Conservation (phyloP, 345 rosid genomes). For the Salix caprea region DNA sequence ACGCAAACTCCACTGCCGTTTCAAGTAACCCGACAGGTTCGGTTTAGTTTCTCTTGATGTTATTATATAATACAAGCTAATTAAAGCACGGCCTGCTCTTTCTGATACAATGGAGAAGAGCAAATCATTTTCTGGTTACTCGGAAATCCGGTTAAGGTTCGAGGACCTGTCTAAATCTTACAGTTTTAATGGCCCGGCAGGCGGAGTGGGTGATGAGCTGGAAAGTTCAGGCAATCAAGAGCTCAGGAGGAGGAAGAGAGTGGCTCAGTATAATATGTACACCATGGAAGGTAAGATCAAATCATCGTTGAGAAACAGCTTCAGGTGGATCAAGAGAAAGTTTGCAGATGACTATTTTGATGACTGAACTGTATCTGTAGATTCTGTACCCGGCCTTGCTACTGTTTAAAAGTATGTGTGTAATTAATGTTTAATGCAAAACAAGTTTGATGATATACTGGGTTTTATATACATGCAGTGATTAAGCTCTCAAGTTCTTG, state of each 20-base stretch:
- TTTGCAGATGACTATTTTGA: slow-evolving; percentile 26
- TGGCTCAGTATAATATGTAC: slow-evolving; percentile 55
- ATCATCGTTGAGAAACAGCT: slow-evolving; percentile 47
- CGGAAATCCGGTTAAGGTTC: slow-evolving; percentile 26
- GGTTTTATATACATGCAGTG: neutral
- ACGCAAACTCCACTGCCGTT: slow-evolving; percentile 14
- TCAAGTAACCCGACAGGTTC: neutral
- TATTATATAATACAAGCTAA: neutral
- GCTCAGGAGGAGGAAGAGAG: slow-evolving; percentile 52
- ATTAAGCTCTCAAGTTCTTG: neutral
- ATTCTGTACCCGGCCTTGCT: neutral
- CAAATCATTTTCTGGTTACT: slow-evolving; percentile 44
- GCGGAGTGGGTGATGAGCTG: slow-evolving; percentile 1
- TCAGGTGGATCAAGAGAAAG: slow-evolving; percentile 71
- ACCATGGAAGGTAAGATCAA: slow-evolving; percentile 55
- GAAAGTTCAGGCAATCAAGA: slow-evolving; percentile 41
- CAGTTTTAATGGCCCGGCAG: slow-evolving; percentile 48
- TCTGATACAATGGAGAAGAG: slow-evolving; percentile 49
- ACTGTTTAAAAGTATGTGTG: neutral
- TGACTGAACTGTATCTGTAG: neutral
- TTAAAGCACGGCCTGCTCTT: neutral
- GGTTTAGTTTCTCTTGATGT: neutral
- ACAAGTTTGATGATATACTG: neutral
- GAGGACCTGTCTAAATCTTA: slow-evolving; percentile 46
- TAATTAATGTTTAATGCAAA: neutral